Base-by-base conservation (phyloP, 2,329 filamentous ascomycete species). In the Alternaria hordeiaustralica region DNA sequence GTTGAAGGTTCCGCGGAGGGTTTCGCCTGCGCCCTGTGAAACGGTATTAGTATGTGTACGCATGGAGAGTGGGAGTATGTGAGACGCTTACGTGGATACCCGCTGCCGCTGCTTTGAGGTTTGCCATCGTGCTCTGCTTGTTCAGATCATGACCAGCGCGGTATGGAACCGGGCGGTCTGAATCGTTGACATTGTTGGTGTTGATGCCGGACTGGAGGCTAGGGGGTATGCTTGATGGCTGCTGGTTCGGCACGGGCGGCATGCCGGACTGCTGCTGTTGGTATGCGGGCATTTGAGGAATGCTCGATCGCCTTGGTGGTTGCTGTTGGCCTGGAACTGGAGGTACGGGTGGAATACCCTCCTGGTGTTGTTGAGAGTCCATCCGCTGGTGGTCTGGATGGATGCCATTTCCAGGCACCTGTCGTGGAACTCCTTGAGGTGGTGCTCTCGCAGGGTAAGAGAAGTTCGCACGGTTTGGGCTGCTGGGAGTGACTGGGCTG, bases 1-100 rank as follows among this genome's bases (percentile, higher is more conserved):
- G 49, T 79, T 79, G 41, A 79, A 70, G 4, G 76, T 78, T 12
- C 77, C 77, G 33, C 77, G 74, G 18, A 79, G 71, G 46, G 77
- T 72, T 68, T 79, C 77, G 53, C 77, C 71, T 18, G 76, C 77
- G 45, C 77, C 77, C 77, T 79, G 45, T 43, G 10, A 13, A 10
- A 18, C 4, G 3, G 15, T 47, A 20, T 72, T 15, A 67, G 69
- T 55, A 55, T 21, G 4, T 21, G 6, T 36, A n/a, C 15, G 30
- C 23, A 20, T 15, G 11, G 0, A 5, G 49, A 15, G 18, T 28
- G 20, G 6, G 28, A 10, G 12, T n/a, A 3, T 10, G 26, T 56
- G 50, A 6, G 18, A 41, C 11, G 36, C 75, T 70, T 72, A 79
- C 77, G 55, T 79, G 77, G 18, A 79, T 77, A n/a, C 77, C 77